A percentile compares a stretch with the other conserved stretches of the same genome.
Evolutionary conservation across 176 grass and related monocot genomes (phyloP).

Genomic region (Areca catechu): DNA sequence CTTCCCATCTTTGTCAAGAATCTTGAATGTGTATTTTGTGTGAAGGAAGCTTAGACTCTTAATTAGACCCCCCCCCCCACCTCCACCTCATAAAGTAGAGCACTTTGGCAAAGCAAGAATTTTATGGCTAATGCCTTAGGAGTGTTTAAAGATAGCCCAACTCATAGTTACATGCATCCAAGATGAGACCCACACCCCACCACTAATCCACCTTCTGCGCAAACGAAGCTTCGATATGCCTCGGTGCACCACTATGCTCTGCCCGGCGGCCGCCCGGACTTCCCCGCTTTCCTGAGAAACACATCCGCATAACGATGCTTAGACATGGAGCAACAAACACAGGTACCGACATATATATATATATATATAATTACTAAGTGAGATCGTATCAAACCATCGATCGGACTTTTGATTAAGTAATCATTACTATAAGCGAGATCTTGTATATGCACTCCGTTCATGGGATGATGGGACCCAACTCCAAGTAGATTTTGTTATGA

Average conservation of each 20-base stretch:
- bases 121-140: constrained; percentile 2
- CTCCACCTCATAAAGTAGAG: constrained; percentile 27
- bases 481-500: too few species aligned
- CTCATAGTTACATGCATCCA: constrained; percentile 24
- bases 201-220: neutral
- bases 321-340: neutral
- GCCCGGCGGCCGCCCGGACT: constrained; percentile 35
- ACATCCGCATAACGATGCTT: constrained; percentile 1
- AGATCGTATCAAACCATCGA: constrained; percentile 1
- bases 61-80: constrained; percentile 20
- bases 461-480: too few species aligned
- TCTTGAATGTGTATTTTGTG: constrained; percentile 17
- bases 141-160: constrained; percentile 32
- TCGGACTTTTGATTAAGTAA: neutral
- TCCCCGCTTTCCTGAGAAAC: constrained; percentile 39
- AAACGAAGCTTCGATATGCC: too few species aligned
- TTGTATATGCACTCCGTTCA: too few species aligned
- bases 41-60: neutral
- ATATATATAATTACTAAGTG: too few species aligned
- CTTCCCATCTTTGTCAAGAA: constrained; percentile 11
- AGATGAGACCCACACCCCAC: constrained; percentile 20
- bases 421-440: neutral
- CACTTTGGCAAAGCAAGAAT: constrained; percentile 36
- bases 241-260: constrained; percentile 13
- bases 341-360: too few species aligned